Evolutionary conservation across 169 alveolate genomes (phyloP).

Genomic region (Eimeria tenella): DNA sequence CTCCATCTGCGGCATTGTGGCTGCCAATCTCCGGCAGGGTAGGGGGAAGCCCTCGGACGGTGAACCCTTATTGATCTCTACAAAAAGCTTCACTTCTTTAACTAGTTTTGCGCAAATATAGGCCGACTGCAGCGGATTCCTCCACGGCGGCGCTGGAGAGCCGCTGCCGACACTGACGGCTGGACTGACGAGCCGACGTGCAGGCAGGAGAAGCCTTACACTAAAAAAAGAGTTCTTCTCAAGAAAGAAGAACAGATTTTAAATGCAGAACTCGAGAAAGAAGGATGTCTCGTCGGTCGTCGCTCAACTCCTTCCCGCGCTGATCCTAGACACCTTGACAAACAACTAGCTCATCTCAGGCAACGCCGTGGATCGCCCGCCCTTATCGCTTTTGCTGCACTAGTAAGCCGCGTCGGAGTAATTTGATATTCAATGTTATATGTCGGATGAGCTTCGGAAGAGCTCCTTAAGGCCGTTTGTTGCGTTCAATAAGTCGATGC

Average conservation of each 20-base stretch:
- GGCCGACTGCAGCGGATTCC: not conserved
- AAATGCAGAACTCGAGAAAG: not conserved
- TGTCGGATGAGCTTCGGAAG: too few relatives aligned
- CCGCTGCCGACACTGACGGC: constrained; percentile 37
- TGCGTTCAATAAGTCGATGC: not conserved
- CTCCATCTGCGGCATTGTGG: constrained; percentile 24
- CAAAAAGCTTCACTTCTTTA: not conserved
- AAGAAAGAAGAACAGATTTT: not conserved
- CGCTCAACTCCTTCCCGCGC: not conserved
- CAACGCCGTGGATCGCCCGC: too few relatives aligned
- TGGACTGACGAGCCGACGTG: not conserved
- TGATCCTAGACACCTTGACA: too few relatives aligned
- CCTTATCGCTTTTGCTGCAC: too few relatives aligned
- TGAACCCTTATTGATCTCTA: not conserved
- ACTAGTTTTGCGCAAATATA: too few relatives aligned
- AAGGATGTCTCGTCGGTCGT: not conserved
- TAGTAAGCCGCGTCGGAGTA: too few relatives aligned
- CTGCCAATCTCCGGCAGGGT: not conserved
- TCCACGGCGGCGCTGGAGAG: not conserved
- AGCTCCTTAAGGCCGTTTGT: not conserved
- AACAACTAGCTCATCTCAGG: too few relatives aligned
- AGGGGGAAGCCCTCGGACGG: not conserved
- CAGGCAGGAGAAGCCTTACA: too few relatives aligned
- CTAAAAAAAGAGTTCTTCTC: not conserved
- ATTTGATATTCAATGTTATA: too few relatives aligned